Base-by-base conservation (phyloP, 257 asterid species). In the Echium plantagineum region DNA sequence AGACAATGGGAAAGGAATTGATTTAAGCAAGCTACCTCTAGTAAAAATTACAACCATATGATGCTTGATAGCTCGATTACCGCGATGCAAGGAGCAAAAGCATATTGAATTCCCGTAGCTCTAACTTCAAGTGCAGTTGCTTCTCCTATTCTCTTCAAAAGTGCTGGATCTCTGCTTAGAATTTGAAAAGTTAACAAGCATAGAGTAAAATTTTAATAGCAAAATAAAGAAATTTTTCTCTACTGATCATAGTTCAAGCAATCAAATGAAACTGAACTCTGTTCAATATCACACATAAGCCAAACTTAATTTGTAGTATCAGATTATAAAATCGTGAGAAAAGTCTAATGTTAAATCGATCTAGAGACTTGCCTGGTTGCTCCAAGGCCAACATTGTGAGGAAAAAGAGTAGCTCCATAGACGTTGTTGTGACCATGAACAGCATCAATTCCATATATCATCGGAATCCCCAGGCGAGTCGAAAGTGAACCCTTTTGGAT, bases 121-220 rank as follows among this genome's bases (percentile, higher is more conserved):
- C 77, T 70, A 57, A 67, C 74, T 70, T 77, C 82, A 35, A 57
- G 77, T 24, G 79, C 82, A 13, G 82, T 77, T 61, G 82, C 82
- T 8, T 62, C 72, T 8, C 82, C 82, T 61, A 77, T 73, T 63
- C 63, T 71, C 55, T 65, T 77, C 54, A 77, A 53, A 51, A 77
- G 63, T 0, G 68, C 65, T 2, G 79, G 74, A 5, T 73, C 79
- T 51, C 82, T 77, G 61, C 24, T 49, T 22, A 12, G 52, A 15
- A 35, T n/a, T 52, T 15, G 8, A 49, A 9, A 52, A 5, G 19
- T 31, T 30, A 22, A 71, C 13, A 38, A 60, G 49, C 19, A 15
- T 19, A 35, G 46, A 54, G 18, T 28, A 1, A 49, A 6, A 15
- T 1, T 5, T 17, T 10, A n/a, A 9, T 59, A 21, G 5, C 20